These are phyloP conservation scores for Cylindrodendrum hubeiense DNA, from an alignment of 2,329 filamentous ascomycete species.

Conservation along the genomic window DNA sequence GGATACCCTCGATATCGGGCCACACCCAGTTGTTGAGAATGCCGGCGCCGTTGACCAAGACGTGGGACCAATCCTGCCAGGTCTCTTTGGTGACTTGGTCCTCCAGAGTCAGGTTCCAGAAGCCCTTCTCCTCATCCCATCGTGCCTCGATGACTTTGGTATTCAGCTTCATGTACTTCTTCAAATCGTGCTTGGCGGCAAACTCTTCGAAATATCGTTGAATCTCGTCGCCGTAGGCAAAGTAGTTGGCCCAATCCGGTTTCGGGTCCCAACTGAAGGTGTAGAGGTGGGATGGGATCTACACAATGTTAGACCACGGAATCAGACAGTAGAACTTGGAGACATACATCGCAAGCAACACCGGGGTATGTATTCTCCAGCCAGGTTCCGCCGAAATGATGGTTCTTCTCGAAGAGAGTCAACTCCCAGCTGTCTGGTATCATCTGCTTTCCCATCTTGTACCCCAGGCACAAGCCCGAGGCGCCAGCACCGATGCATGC, in stretches of 20 bases:
- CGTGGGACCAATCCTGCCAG: constrained; percentile 56
- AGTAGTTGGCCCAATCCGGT: constrained; percentile 60
- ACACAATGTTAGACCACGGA: constrained; percentile 51
- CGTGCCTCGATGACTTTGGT: constrained; percentile 55
- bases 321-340: constrained; percentile 23
- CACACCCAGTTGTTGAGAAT: constrained; percentile 65
- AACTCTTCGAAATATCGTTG: constrained; percentile 57
- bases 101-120: constrained; percentile 51
- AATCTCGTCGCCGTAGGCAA: constrained; percentile 58
- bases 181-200: constrained; percentile 51
- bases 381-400: constrained; percentile 62
- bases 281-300: constrained; percentile 68
- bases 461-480: constrained; percentile 45
- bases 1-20: constrained; percentile 64
- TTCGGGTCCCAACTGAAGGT: constrained; percentile 70
- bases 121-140: constrained; percentile 57
- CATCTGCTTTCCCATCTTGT: constrained; percentile 48
- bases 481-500: constrained; percentile 48
- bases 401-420: constrained; percentile 50
- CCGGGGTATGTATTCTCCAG: constrained; percentile 64
- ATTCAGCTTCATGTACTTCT: constrained; percentile 58
- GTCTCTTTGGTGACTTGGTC: constrained; percentile 35
- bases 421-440: constrained; percentile 45
- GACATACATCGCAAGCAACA: constrained; percentile 65
- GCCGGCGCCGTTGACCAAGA: constrained; percentile 61